These are phyloP conservation scores for Henningerozyma blattae DNA, from an alignment of 805 yeast species.

Conservation along the genomic window DNA sequence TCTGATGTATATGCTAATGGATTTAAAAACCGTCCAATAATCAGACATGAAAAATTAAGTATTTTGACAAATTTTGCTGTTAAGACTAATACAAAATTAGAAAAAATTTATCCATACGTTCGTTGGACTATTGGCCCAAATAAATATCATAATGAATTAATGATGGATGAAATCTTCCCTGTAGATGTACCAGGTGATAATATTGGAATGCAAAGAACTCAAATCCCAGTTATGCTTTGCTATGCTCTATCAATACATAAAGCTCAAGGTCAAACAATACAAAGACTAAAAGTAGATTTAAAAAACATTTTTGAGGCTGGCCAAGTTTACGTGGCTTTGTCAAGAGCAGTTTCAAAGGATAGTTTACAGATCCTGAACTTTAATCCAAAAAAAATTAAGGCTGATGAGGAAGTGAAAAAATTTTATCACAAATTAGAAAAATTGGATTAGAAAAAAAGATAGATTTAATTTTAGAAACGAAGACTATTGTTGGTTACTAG, in stretches of 20 bases:
- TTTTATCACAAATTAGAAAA: conserved; percentile 43
- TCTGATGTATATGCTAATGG: conserved; percentile 20
- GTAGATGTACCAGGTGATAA: conserved; percentile 26
- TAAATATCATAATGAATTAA: conserved; percentile 21
- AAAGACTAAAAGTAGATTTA: conserved; percentile 57
- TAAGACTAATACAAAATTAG: conserved; percentile 8
- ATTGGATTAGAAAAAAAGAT: too few species aligned
- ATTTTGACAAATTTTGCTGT: conserved; percentile 12
- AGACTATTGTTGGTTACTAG: too few species aligned
- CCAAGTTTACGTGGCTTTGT: conserved; percentile 73
- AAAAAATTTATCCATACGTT: conserved; percentile 21
- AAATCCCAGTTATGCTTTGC: conserved; percentile 58
- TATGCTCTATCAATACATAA: conserved; percentile 83
- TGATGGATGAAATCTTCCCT: conserved; percentile 29
- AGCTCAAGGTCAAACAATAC: conserved; percentile 76
- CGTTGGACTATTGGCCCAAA: conserved; percentile 22
- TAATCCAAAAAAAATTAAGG: conserved; percentile 41
- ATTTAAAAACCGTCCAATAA: conserved; percentile 12
- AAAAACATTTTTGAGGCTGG: conserved; percentile 64
- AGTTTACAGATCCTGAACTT: conserved; percentile 56
- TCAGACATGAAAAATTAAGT: conserved; percentile 7
- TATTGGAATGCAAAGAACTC: conserved; percentile 33
- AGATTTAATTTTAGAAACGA: too few species aligned
- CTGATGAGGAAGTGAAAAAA: conserved; percentile 45
- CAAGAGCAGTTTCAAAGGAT: conserved; percentile 63